Evolutionary conservation across 2,329 filamentous ascomycete genomes (phyloP).

Genomic region (Leptodontidium sp.): DNA sequence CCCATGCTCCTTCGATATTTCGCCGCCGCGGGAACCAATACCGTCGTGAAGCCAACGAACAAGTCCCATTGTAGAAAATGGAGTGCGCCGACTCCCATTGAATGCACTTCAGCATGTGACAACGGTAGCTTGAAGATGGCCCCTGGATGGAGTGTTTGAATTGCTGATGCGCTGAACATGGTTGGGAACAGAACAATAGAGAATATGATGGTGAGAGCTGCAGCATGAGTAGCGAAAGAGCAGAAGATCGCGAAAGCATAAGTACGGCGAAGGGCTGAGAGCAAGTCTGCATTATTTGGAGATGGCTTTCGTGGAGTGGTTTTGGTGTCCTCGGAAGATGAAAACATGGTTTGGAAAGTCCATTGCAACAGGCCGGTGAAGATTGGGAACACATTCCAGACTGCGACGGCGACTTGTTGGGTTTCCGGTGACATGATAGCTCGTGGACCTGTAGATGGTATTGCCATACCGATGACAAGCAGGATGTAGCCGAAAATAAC

Average conservation of each 20-base stretch:
- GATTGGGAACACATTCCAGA: not conserved
- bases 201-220: not conserved
- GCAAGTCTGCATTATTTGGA: not conserved
- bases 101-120: not conserved
- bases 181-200: not conserved
- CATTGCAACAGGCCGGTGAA: not conserved
- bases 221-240: not conserved
- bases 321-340: not conserved
- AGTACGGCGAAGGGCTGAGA: not conserved
- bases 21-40: not conserved
- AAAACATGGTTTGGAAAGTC: not conserved
- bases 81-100: not conserved
- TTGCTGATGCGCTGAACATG: not conserved
- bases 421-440: not conserved
- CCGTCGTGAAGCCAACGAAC: not conserved
- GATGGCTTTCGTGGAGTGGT: not conserved
- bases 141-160: not conserved
- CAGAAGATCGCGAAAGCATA: constrained; percentile 7
- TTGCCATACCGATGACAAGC: not conserved
- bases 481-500: not conserved
- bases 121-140: not conserved
- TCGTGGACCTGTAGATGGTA: constrained; percentile 1
- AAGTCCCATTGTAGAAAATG: constrained; percentile 1
- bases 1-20: not conserved
- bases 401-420: not conserved